These are phyloP conservation scores for Mantamonas sphyraenae DNA, from an alignment of 78 protist species.

Conservation along the genomic window DNA sequence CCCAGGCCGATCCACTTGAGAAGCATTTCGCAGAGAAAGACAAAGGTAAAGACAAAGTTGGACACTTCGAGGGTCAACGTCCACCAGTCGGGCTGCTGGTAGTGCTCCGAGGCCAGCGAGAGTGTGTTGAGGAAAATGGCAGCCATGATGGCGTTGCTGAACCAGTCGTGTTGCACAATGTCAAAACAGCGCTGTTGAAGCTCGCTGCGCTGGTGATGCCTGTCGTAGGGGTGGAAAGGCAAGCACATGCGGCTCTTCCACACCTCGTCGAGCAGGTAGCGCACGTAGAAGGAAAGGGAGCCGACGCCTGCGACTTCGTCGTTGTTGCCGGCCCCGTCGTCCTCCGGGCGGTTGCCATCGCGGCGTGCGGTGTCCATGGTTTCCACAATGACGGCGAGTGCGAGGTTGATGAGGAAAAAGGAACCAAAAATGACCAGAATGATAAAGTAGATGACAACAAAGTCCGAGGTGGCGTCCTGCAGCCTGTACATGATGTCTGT, in stretches of 20 bases:
- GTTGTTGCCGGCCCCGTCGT: no score
- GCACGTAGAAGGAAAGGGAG: no score
- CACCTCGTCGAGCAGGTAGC: no score
- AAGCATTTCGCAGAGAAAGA: background rate
- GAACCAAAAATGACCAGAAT: slow-evolving; percentile 14
- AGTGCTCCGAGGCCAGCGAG: background rate
- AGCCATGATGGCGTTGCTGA: background rate
- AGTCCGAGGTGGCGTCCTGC: background rate
- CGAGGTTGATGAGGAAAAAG: slow-evolving; percentile 19
- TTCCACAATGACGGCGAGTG: slow-evolving; percentile 36
- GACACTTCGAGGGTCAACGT: background rate
- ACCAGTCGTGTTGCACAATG: no score
- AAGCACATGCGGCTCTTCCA: no score
- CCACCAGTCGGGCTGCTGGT: slow-evolving; percentile 1
- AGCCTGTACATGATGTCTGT: slow-evolving; percentile 19
- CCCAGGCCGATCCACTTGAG: background rate
- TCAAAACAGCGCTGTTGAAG: no score
- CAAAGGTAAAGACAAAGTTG: background rate
- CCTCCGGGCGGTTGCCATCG: no score
- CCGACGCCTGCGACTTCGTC: no score
- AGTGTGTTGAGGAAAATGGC: background rate
- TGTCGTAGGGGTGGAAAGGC: no score
- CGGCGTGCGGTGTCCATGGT: no score
- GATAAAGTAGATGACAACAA: slow-evolving; percentile 8
- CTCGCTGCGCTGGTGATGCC: no score